Evolutionary conservation across 345 rosid species (phyloP).

Genomic region (Euphorbia lathyris): DNA sequence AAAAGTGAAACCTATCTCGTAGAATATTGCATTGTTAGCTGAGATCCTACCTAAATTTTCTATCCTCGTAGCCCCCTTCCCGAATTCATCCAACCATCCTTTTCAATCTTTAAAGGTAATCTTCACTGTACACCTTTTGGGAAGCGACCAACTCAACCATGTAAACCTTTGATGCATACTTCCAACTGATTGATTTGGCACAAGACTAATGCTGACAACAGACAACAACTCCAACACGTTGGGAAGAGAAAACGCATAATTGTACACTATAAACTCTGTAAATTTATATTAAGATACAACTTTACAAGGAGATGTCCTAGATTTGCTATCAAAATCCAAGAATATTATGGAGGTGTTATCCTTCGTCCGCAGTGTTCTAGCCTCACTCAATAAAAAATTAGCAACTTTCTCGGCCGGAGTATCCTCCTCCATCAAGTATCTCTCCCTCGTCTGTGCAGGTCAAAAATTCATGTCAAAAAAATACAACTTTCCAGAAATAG

Average conservation of each 20-base stretch:
- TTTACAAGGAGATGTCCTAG: constrained; percentile 40
- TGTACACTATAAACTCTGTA: background rate
- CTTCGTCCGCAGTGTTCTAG: constrained; percentile 80
- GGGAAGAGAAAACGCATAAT: background rate
- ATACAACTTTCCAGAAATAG: background rate
- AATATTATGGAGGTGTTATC: constrained; percentile 87
- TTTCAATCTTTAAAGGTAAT: background rate
- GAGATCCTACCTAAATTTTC: background rate
- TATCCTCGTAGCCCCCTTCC: background rate
- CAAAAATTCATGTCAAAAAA: background rate
- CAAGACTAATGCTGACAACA: background rate
- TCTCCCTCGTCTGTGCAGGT: constrained; percentile 54
- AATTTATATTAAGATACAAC: constrained; percentile 35
- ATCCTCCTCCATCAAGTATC: constrained; percentile 29
- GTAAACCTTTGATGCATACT: background rate
- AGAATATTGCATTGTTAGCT: background rate
- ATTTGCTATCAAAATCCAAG: constrained; percentile 61
- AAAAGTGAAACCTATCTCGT: background rate
- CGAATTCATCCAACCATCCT: background rate
- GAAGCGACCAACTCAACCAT: background rate
- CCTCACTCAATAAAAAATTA: constrained; percentile 66
- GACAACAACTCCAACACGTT: background rate
- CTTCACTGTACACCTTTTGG: background rate
- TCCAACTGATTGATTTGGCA: background rate
- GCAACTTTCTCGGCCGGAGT: constrained; percentile 73